Base-by-base conservation (phyloP, 78 protist genomes). In the Dictyostelium citrinum region DNA sequence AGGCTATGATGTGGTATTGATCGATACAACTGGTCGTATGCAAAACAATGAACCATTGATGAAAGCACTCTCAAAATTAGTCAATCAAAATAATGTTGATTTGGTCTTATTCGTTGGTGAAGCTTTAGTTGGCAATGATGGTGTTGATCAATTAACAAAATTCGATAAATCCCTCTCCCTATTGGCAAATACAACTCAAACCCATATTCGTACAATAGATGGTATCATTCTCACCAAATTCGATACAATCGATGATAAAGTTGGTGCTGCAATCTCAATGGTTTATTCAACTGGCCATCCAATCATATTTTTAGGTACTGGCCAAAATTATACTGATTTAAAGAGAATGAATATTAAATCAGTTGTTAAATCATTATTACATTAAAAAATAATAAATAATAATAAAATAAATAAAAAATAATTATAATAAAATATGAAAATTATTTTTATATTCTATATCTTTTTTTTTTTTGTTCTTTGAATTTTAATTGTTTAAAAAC, bases 11-110 rank as follows among this genome's bases (percentile, higher is more conserved):
- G 99, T 97, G 2, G 99, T 99, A 39, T 84, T 99, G 1, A 91
- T 99, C 35, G 99, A 99, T 95, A 99, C 99, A 0, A 99, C 99
- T 3, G 99, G 99, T 16, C 96, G 99, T 24, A 99, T 99, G 99
- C 99, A 98, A 80, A 98, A 99, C 55, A 99, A 99, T 90, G 99
- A 90, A 61, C 97, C 97, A 8, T 97, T 99, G 31, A 99, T 99
- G 99, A 88, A 97, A 10, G 95, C 98, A 0, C 96, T 99, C 33
- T 93, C 98, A 0, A 97, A 97, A 95, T 86, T 98, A 33, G 97
- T 99, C 33, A 51, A 95, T 17, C 77, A 74, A 64, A 98, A 97
- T 83, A 10, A 72, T 29, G 99, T 99, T 7, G 98, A 99, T 83
- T 74, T 98, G 68, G 99, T 99, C 20, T 84, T 99, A n/a, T 99